These are phyloP conservation scores for Teunomyces aglyptinius DNA, from an alignment of 805 yeast species.

Conservation along the genomic window DNA sequence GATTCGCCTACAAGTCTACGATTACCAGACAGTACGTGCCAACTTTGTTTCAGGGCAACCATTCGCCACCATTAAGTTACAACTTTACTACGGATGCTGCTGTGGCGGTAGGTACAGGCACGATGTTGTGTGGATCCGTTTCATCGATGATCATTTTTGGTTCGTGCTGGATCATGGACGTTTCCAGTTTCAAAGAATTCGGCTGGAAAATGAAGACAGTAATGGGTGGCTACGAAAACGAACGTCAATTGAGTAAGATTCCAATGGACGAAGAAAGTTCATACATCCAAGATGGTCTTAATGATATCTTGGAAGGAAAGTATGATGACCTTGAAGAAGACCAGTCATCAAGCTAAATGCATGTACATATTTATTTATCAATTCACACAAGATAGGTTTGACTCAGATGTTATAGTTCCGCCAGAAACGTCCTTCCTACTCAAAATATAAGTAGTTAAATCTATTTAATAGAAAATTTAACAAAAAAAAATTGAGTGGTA, in stretches of 20 bases:
- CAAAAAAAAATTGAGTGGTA: slow-evolving; percentile 55
- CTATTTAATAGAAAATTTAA: neutral
- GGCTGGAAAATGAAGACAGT: slow-evolving; percentile 61
- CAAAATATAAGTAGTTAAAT: neutral
- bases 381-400: too few species aligned
- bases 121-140: slow-evolving; percentile 69
- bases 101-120: slow-evolving; percentile 79
- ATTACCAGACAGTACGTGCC: slow-evolving; percentile 73
- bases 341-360: neutral
- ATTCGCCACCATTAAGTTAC: slow-evolving; percentile 74
- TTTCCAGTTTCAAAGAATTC: slow-evolving; percentile 66
- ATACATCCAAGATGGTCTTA: slow-evolving; percentile 54
- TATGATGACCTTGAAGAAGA: slow-evolving; percentile 24
- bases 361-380: neutral
- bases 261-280: slow-evolving; percentile 62
- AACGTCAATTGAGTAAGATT: slow-evolving; percentile 38
- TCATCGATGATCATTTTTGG: slow-evolving; percentile 74
- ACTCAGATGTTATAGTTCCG: too few species aligned
- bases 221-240: slow-evolving; percentile 68
- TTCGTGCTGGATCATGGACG: slow-evolving; percentile 76
- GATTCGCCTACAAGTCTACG: slow-evolving; percentile 75
- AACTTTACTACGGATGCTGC: slow-evolving; percentile 81
- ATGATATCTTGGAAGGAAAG: slow-evolving; percentile 48
- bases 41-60: slow-evolving; percentile 76
- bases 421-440: too few species aligned